A percentile compares a stretch with the other conserved stretches of the same genome.
Conservation (phyloP, 116 monocot species). For the Cymodocea nodosa region DNA sequence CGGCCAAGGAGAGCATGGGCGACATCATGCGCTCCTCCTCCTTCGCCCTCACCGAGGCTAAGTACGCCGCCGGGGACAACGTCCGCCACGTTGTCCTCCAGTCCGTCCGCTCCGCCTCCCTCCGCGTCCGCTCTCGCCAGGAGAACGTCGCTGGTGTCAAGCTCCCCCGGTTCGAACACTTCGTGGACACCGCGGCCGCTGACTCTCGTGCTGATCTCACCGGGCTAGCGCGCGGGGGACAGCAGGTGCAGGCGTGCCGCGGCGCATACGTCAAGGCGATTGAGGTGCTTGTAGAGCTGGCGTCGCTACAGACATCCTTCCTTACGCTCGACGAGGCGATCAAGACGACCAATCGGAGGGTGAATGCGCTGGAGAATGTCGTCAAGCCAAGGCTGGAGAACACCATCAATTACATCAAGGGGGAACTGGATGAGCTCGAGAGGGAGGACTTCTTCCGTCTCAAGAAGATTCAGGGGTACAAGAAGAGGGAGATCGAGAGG, state of each 20-base stretch:
- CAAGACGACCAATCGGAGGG: slow-evolving; percentile 92
- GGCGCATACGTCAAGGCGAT: slow-evolving; percentile 72
- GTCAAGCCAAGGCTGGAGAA: slow-evolving; percentile 91
- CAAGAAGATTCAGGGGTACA: slow-evolving; percentile 93
- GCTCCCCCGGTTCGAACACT: slow-evolving; percentile 87
- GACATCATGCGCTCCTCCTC: slow-evolving; percentile 81
- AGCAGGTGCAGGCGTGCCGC: slow-evolving; percentile 87
- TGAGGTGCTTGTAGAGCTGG: slow-evolving; percentile 87
- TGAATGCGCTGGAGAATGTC: slow-evolving; percentile 91
- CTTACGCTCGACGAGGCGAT: slow-evolving; percentile 94
- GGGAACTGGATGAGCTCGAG: slow-evolving; percentile 91
- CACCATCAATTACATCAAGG: slow-evolving; percentile 94
- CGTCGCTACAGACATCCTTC: slow-evolving; percentile 95
- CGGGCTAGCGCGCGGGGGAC: slow-evolving; percentile 77
- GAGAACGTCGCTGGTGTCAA: slow-evolving; percentile 93
- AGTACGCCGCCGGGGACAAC: slow-evolving; percentile 83
- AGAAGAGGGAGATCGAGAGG: slow-evolving; percentile 69
- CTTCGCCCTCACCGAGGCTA: slow-evolving; percentile 92
- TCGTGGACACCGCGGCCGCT: slow-evolving; percentile 29
- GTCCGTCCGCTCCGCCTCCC: slow-evolving; percentile 52
- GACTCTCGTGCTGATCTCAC: slow-evolving; percentile 49
- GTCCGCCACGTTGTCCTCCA: slow-evolving; percentile 65
- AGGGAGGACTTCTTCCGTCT: slow-evolving; percentile 95
- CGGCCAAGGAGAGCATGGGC: slow-evolving; percentile 92
- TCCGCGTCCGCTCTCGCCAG: slow-evolving; percentile 71